A percentile compares a stretch with the other conserved stretches of the same genome.
Evolutionary conservation across 345 rosid species (phyloP).

Genomic region (Pseudoturritis turrita): DNA sequence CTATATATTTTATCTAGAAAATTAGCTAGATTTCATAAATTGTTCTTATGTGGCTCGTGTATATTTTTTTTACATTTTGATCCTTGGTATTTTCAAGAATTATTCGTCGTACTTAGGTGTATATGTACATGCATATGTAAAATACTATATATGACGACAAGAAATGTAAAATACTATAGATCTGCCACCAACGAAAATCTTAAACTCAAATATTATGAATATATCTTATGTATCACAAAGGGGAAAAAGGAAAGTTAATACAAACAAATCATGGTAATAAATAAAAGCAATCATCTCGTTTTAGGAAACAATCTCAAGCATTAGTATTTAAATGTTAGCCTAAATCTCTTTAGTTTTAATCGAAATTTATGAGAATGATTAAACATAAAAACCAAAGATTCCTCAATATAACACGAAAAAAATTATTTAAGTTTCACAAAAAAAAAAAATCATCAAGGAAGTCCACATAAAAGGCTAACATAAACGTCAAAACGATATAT

Average conservation of each 20-base stretch:
- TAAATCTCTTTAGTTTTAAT: background rate
- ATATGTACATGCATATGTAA: background rate
- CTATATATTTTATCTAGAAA: background rate
- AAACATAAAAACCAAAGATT: background rate
- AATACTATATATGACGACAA: background rate
- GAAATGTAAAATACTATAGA: background rate
- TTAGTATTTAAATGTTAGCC: background rate
- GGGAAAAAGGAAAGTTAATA: background rate
- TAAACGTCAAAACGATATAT: background rate
- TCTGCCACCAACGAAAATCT: conserved; percentile 14
- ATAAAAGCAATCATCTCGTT: conserved; percentile 5
- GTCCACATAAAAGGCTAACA: background rate
- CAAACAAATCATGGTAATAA: conserved; percentile 15
- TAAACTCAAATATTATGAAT: conserved; percentile 5
- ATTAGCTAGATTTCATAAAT: background rate
- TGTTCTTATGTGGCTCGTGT: background rate
- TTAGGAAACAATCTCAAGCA: background rate
- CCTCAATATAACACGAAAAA: background rate
- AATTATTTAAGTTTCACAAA: background rate
- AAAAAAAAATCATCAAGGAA: background rate
- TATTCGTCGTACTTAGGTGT: background rate
- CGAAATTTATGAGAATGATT: background rate
- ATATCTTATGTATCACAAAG: background rate
- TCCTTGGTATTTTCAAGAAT: background rate
- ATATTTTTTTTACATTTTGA: background rate